phyloP scores from a whole-genome alignment of 2,329 filamentous ascomycete species.

The Venturia oleaginea region DNA sequence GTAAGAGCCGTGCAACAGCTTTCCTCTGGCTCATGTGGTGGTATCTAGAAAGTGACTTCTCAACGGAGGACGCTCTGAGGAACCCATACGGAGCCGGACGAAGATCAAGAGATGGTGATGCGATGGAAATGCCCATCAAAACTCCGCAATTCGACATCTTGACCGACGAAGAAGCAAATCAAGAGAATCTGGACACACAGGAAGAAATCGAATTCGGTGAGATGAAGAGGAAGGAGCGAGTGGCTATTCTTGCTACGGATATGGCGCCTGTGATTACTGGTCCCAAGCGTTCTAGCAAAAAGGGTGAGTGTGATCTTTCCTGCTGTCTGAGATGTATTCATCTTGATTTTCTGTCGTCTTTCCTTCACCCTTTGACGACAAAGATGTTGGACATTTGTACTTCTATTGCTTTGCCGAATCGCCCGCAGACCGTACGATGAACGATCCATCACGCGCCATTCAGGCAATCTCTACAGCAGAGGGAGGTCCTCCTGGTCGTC shows the following conservation, averaged over 20 bases:
- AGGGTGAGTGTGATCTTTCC: slow-evolving; percentile 25
- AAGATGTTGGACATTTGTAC: no score
- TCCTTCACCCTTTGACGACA: neutral
- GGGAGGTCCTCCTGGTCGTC: no score
- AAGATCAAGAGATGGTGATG: slow-evolving; percentile 27
- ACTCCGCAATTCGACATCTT: slow-evolving; percentile 60
- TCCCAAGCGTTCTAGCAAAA: slow-evolving; percentile 41
- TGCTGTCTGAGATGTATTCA: neutral
- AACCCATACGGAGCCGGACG: slow-evolving; percentile 75
- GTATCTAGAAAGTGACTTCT: slow-evolving; percentile 94
- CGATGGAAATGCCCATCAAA: slow-evolving; percentile 40
- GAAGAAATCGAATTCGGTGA: slow-evolving; percentile 63
- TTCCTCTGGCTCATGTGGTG: slow-evolving; percentile 99
- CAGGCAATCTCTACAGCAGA: no score
- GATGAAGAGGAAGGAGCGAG: slow-evolving; percentile 64
- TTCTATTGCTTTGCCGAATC: no score
- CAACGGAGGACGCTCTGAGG: slow-evolving; percentile 72
- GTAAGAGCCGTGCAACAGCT: slow-evolving; percentile 70
- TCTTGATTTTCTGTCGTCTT: neutral
- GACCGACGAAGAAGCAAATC: slow-evolving; percentile 53
- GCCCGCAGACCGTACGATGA: no score
- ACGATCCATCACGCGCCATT: no score
- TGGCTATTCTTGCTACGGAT: slow-evolving; percentile 61
- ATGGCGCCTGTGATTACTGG: slow-evolving; percentile 55
- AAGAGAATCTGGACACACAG: slow-evolving; percentile 62